Conservation (phyloP, 2,329 filamentous ascomycete genomes). For the Knoxdaviesia capensis region DNA sequence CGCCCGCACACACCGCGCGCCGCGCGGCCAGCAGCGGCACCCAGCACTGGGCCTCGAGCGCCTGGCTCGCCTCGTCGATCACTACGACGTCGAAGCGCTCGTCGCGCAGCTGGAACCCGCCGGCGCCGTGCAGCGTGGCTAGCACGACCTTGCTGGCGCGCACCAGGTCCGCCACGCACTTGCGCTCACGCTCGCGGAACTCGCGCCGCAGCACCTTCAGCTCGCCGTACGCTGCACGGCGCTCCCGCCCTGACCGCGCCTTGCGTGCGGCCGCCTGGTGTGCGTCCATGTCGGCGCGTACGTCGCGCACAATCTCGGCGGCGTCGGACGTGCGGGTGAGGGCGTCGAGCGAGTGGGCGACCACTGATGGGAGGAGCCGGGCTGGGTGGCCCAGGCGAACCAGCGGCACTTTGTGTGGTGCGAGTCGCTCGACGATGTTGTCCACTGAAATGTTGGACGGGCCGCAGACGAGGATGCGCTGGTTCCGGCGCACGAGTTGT, state of each 20-base stretch:
- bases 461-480: conserved; percentile 77
- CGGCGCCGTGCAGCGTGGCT: conserved; percentile 80
- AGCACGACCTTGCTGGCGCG: conserved; percentile 69
- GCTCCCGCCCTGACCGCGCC: conserved; percentile 60
- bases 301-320: conserved; percentile 71
- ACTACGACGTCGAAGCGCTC: conserved; percentile 84
- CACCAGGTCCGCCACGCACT: conserved; percentile 60
- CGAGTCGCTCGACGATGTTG: conserved; percentile 87
- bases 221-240: conserved; percentile 65
- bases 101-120: conserved; percentile 60
- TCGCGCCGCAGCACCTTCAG: conserved; percentile 74
- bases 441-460: conserved; percentile 95
- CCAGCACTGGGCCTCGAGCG: conserved; percentile 93
- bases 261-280: conserved; percentile 82
- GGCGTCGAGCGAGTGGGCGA: conserved; percentile 79
- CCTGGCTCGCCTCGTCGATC: conserved; percentile 91
- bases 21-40: conserved; percentile 62
- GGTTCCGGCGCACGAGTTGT: conserved; percentile 58
- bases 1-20: conserved; percentile 81
- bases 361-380: conserved; percentile 66
- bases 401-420: conserved; percentile 68
- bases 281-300: conserved; percentile 79
- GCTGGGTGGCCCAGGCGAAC: conserved; percentile 86
- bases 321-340: conserved; percentile 81
- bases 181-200: conserved; percentile 65